phyloP scores from a whole-genome alignment of 129 eudicot genomes.

The Mikania micrantha region DNA sequence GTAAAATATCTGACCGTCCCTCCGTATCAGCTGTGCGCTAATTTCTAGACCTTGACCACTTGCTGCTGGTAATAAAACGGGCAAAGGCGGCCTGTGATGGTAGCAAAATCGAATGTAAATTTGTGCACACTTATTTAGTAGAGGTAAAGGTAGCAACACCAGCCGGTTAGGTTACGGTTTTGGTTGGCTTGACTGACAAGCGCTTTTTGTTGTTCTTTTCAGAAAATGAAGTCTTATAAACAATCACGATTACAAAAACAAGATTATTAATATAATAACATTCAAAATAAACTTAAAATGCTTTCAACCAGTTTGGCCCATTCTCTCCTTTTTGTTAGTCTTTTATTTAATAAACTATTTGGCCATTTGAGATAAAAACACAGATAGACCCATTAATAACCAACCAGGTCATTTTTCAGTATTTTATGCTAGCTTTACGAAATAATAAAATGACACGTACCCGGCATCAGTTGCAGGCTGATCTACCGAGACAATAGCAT shows the following conservation, averaged over 20 bases:
- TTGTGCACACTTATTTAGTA: not conserved
- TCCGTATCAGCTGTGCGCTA: slow-evolving; percentile 71
- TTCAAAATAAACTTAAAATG: not conserved
- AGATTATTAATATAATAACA: not conserved
- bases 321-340: not conserved
- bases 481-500: slow-evolving; percentile 67
- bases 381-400: not conserved
- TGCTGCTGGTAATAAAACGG: slow-evolving; percentile 75
- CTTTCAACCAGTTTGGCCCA: not conserved
- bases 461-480: slow-evolving; percentile 59
- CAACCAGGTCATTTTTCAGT: not conserved
- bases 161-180: not conserved
- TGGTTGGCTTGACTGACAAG: not conserved
- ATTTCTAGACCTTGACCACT: slow-evolving; percentile 88
- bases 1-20: slow-evolving; percentile 88
- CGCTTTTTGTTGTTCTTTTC: not conserved
- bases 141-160: not conserved
- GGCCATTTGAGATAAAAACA: not conserved
- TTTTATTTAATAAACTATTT: not conserved
- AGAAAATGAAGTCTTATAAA: not conserved
- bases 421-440: not conserved
- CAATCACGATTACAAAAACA: not conserved
- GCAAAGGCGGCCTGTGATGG: slow-evolving; percentile 68
- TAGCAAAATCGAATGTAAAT: slow-evolving; percentile 5
- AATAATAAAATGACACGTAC: slow-evolving; percentile 29